These are phyloP conservation scores for Phtheirospermum japonicum DNA, from an alignment of 257 asterid species.

Conservation along the genomic window DNA sequence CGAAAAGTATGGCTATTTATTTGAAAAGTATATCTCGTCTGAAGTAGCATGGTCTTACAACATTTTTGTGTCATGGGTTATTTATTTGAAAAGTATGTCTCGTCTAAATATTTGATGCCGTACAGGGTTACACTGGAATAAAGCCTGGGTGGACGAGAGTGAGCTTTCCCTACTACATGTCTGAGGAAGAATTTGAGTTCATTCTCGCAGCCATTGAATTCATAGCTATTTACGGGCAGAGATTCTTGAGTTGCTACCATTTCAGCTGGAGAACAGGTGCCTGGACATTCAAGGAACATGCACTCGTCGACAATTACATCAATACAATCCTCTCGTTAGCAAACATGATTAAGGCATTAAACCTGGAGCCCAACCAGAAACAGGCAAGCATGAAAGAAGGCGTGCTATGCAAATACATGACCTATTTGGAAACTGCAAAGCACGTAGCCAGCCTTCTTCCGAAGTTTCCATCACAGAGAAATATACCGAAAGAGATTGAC, in stretches of 20 bases:
- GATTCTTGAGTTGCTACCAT: constrained; percentile 50
- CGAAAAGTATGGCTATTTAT: no score
- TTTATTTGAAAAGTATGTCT: no score
- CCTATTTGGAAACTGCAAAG: constrained; percentile 54
- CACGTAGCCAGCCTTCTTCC: constrained; percentile 47
- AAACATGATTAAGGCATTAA: constrained; percentile 28
- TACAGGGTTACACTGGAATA: constrained; percentile 65
- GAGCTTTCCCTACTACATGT: constrained; percentile 74
- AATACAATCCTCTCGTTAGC: neutral
- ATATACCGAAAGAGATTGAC: constrained; percentile 48
- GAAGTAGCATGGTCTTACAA: no score
- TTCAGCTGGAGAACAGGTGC: constrained; percentile 59
- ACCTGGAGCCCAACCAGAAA: neutral
- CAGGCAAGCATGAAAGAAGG: constrained; percentile 14
- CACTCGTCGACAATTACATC: constrained; percentile 4
- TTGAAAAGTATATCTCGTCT: no score
- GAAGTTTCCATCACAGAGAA: constrained; percentile 39
- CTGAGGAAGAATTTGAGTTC: constrained; percentile 58
- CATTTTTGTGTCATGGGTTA: no score
- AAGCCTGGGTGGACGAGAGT: constrained; percentile 86
- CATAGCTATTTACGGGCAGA: constrained; percentile 56
- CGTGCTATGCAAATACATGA: constrained; percentile 23
- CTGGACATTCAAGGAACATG: constrained; percentile 52
- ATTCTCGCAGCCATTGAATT: constrained; percentile 55
- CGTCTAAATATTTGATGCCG: no score